Conservation (phyloP, 1,284 basidiomycete genomes). For the Nidula niveotomentosa region DNA sequence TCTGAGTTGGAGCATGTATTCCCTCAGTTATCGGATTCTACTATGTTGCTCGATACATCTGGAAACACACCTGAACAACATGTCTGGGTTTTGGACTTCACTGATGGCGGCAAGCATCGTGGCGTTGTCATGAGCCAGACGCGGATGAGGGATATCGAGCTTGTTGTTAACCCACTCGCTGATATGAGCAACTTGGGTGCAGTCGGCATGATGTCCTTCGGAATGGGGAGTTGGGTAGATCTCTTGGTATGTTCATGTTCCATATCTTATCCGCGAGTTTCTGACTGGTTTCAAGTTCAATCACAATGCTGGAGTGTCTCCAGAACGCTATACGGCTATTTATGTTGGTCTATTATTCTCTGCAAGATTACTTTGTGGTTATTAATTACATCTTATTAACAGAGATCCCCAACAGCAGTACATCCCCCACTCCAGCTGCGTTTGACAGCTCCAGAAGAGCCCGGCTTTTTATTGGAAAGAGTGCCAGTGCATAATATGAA, state of each 20-base stretch:
- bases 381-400: constrained; percentile 5
- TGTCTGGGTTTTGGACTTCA: constrained; percentile 74
- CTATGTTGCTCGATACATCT: constrained; percentile 20
- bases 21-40: constrained; percentile 39
- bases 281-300: constrained; percentile 37
- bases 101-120: constrained; percentile 44
- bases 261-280: neutral
- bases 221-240: constrained; percentile 67
- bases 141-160: constrained; percentile 67
- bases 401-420: constrained; percentile 60
- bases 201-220: constrained; percentile 51
- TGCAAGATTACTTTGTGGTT: constrained; percentile 1
- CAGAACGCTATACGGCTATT: constrained; percentile 49
- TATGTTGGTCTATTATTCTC: constrained; percentile 32
- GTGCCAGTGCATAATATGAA: constrained; percentile 69
- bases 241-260: constrained; percentile 45
- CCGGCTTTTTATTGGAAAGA: constrained; percentile 67
- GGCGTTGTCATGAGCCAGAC: constrained; percentile 72
- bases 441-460: constrained; percentile 64
- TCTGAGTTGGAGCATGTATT: constrained; percentile 49
- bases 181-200: constrained; percentile 39
- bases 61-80: constrained; percentile 24
- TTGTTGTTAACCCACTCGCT: constrained; percentile 55
- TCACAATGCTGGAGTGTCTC: constrained; percentile 37
- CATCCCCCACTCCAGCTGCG: constrained; percentile 72